These are phyloP conservation scores for Pichia sp. DNA, from an alignment of 1,139 yeast genomes.

Conservation along the genomic window DNA sequence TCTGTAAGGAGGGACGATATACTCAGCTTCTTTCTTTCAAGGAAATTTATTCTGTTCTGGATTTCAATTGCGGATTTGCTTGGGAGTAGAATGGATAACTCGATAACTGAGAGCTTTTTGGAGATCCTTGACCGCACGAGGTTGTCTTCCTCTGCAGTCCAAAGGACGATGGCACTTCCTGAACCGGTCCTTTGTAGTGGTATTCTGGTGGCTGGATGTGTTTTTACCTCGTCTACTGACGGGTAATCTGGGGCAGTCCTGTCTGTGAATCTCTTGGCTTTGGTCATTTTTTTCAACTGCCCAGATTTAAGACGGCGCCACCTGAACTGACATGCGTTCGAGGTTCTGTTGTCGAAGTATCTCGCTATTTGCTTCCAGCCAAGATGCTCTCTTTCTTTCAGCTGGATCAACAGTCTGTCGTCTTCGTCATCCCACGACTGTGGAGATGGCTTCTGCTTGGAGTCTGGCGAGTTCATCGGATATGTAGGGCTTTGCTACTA, in stretches of 20 bases:
- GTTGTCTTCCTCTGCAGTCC: constrained; percentile 67
- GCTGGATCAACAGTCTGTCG: constrained; percentile 60
- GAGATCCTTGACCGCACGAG: constrained; percentile 53
- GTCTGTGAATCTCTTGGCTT: neutral
- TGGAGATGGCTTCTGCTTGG: constrained; percentile 39
- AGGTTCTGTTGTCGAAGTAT: constrained; percentile 66
- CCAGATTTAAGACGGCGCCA: constrained; percentile 64
- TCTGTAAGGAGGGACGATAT: constrained; percentile 17
- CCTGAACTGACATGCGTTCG: constrained; percentile 79
- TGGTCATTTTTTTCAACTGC: constrained; percentile 29
- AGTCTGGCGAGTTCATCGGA: neutral
- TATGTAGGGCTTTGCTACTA: neutral
- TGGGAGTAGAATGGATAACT: constrained; percentile 67
- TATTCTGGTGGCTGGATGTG: neutral
- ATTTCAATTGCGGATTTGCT: constrained; percentile 73
- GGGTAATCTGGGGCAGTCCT: neutral
- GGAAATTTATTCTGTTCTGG: constrained; percentile 52
- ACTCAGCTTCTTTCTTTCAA: constrained; percentile 37
- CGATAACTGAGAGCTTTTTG: constrained; percentile 65
- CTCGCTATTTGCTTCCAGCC: constrained; percentile 82
- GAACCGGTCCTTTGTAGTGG: neutral
- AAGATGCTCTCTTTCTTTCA: constrained; percentile 66
- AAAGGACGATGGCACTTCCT: neutral
- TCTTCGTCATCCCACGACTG: constrained; percentile 79
- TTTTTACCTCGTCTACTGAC: neutral